These are phyloP conservation scores for Adansonia digitata DNA, from an alignment of 345 rosid genomes.

Conservation along the genomic window DNA sequence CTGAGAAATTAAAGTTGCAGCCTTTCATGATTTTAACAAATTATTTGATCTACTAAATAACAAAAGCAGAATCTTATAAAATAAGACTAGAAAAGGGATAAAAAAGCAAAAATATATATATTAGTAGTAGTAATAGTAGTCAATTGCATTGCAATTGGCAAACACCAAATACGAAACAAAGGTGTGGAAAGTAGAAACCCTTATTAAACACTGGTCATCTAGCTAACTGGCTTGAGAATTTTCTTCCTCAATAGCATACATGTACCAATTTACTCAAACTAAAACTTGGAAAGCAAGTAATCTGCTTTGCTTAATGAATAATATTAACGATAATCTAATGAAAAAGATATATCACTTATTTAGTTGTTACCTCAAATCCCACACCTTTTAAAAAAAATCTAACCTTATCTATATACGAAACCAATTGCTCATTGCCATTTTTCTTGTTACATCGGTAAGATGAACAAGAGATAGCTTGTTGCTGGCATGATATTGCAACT, in stretches of 20 bases:
- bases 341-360: too few relatives aligned
- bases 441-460: too few relatives aligned
- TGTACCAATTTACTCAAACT: background rate
- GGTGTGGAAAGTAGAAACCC: background rate
- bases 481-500: too few relatives aligned
- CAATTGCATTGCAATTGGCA: background rate
- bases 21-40: background rate
- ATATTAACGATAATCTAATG: too few relatives aligned
- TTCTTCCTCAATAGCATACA: background rate
- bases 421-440: too few relatives aligned
- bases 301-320: too few relatives aligned
- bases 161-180: background rate
- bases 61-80: background rate
- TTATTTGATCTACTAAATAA: background rate
- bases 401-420: too few relatives aligned
- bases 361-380: too few relatives aligned
- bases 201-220: background rate
- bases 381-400: too few relatives aligned
- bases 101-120: too few relatives aligned
- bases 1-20: background rate
- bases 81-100: background rate
- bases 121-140: too few relatives aligned
- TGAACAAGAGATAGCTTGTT: too few relatives aligned
- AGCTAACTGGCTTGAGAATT: background rate
- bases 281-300: background rate